Conservation (phyloP, 495 filamentous ascomycete genomes). For the Cenococcum geophilum region DNA sequence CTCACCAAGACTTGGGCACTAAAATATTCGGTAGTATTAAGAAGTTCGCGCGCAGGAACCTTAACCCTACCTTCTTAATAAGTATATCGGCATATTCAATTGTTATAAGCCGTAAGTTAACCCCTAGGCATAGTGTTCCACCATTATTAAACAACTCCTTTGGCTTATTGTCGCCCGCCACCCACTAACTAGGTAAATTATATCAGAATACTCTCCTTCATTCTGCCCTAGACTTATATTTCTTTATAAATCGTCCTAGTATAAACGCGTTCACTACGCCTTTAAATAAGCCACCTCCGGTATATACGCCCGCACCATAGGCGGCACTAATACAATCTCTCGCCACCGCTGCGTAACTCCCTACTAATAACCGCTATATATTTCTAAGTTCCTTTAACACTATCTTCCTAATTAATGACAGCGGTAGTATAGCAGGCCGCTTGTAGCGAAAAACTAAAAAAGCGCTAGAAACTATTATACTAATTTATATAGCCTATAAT, state of each 20-base stretch:
- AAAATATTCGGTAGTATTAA: constrained; percentile 14
- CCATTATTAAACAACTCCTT: constrained; percentile 18
- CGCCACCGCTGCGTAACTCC: constrained; percentile 35
- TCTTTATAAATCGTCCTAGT: no score
- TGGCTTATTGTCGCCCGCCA: constrained; percentile 25
- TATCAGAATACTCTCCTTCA: no score
- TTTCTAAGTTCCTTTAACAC: no score
- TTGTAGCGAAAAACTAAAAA: constrained; percentile 70
- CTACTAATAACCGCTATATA: no score
- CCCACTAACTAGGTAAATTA: constrained; percentile 37
- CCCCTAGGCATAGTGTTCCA: constrained; percentile 5
- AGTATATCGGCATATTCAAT: constrained; percentile 3
- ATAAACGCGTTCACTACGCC: no score
- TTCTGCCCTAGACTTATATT: no score
- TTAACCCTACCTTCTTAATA: constrained; percentile 6
- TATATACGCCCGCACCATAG: constrained; percentile 38
- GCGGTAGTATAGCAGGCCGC: constrained; percentile 72
- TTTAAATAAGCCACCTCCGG: no score
- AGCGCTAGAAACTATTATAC: constrained; percentile 71
- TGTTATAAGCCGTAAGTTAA: neutral
- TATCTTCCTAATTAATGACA: no score
- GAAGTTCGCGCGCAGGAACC: constrained; percentile 19
- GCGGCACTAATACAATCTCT: constrained; percentile 13
- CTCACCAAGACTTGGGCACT: neutral
- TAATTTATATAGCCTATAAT: constrained; percentile 78